Base-by-base conservation (phyloP, 768 basidiomycete species). In the Fomitopsis serialis region DNA sequence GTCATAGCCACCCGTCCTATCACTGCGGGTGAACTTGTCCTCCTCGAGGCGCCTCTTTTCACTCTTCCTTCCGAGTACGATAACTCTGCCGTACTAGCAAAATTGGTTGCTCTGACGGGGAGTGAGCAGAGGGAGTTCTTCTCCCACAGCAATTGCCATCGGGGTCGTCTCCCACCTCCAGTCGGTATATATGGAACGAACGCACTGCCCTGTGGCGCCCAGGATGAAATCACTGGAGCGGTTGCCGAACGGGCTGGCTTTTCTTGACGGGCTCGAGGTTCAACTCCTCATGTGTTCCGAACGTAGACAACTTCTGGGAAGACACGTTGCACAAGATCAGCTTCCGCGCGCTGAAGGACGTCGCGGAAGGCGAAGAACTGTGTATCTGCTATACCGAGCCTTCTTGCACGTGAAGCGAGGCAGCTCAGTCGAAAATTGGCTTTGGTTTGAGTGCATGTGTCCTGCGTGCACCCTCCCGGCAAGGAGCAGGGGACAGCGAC, bases 311-410 rank as follows among this genome's bases (percentile, higher is more conserved):
- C 40, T 55, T 46, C 44, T 66, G 65, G 65, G 54, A 66, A 42
- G 56, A 54, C 2, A 24, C 48, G 4, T 37, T 25, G 4, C 44
- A 50, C 5, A 35, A 58, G 12, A 66, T 68, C 54, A 43, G 50
- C n/a, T 67, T 67, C 45, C 55, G 59, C 13, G 65, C 66, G 11
- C 43, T 66, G 29, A 56, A 61, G 34, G 65, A 63, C 36, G 50
- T 69, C 32, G 57, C 13, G 17, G 52, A 50, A 13, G 65, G 59
- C n/a, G 65, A 69, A 51, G 66, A 69, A 55, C 57, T 69, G 4
- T 68, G 65, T 54, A 62, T 68, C 51, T 58, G 56, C 37, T 69
- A 69, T 47, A 54, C 50, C 19, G 54, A 60, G 29, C 53, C 60
- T 6, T 54, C 63, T 8, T 7, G 52, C 57, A 42, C 40, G 57